Percentiles rank a stretch among this genome's conserved stretches.
Conservation (phyloP, 2,329 filamentous ascomycete genomes). For the Drechslerella stenobrocha region DNA sequence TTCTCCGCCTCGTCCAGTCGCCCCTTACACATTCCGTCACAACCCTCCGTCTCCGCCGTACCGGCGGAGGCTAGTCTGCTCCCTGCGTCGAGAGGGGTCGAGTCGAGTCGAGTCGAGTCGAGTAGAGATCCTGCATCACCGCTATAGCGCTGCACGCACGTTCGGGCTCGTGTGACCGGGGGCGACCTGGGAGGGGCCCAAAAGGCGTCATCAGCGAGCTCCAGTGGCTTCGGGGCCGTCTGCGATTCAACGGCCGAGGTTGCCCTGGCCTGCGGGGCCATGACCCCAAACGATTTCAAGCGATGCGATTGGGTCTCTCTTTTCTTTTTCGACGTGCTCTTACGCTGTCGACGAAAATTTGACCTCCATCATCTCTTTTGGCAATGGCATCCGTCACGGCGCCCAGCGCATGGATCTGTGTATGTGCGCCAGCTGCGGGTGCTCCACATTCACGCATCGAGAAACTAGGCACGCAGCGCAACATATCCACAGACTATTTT, state of each 20-base stretch:
- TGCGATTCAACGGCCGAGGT: slow-evolving; percentile 44
- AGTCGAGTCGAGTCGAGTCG: too few relatives aligned
- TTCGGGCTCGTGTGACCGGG: slow-evolving; percentile 2
- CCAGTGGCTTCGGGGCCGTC: slow-evolving; percentile 24
- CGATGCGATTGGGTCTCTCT: slow-evolving; percentile 42
- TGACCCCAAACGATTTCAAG: slow-evolving; percentile 24
- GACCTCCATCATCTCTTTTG: slow-evolving; percentile 29
- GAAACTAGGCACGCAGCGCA: slow-evolving; percentile 40
- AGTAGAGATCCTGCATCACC: too few relatives aligned
- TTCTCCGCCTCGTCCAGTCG: slow-evolving; percentile 14
- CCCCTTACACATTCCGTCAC: slow-evolving; percentile 13
- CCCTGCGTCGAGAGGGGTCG: neutral
- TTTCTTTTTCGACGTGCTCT: slow-evolving; percentile 32
- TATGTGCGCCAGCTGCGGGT: slow-evolving; percentile 10
- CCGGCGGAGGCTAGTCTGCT: slow-evolving; percentile 19
- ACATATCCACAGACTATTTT: slow-evolving; percentile 5
- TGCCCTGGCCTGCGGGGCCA: slow-evolving; percentile 14
- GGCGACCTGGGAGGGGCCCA: neutral
- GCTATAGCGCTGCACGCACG: too few relatives aligned
- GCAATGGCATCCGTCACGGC: slow-evolving; percentile 16
- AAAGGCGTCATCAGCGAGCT: slow-evolving; percentile 39
- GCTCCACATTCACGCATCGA: slow-evolving; percentile 44
- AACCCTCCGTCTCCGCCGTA: slow-evolving; percentile 24
- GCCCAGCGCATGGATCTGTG: neutral
- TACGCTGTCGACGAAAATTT: slow-evolving; percentile 27